Base-by-base conservation (phyloP, 2,329 filamentous ascomycete genomes). In the Podosphaera xanthii region DNA sequence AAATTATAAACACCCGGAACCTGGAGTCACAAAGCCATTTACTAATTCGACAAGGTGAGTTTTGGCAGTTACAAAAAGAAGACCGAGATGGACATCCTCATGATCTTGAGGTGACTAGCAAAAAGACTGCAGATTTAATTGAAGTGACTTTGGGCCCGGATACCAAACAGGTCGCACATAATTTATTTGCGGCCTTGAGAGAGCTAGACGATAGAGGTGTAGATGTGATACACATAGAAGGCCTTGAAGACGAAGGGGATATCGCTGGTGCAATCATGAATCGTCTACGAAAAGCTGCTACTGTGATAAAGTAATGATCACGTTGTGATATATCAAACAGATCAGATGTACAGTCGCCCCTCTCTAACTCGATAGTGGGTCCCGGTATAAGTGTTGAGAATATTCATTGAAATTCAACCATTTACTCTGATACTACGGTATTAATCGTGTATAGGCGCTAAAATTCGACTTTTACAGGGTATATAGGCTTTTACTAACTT, bases 261-360 rank as follows among this genome's bases (percentile, higher is more conserved):
- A 83, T 92, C 65, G 88, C 89, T 30, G 87, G 87, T 33, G 92
- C 86, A 33, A 82, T 91, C 64, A 90, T 91, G 84, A 91, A 91
- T 67, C 77, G 86, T 64, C 75, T 91, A 60, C 78, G 86, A 63
- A 91, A 91, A 73, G 86, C 86, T 59, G 86, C 86, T 33, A 80
- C 77, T 31, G 76, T 65, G 8, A 67, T 68, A 22, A 60, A 65
- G 52, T 46, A 36, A 33, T 49, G 31, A 33, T 22, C 22, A 22
- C 22, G 1, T 22, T 22, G 22, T 22, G 22, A 22, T 22, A 22
- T 22, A 22, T 22, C 22, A 22, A 22, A 22, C 22, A 22, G 22
- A 1, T 22, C 22, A 22, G 22, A 22, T 22, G 22, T 22, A 22
- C 22, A 22, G 22, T 22, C 22, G 22, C 22, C 22, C 22, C 22